Evolutionary conservation across 164 flowering plant species (phyloP).

Genomic region (Vitis riparia): DNA sequence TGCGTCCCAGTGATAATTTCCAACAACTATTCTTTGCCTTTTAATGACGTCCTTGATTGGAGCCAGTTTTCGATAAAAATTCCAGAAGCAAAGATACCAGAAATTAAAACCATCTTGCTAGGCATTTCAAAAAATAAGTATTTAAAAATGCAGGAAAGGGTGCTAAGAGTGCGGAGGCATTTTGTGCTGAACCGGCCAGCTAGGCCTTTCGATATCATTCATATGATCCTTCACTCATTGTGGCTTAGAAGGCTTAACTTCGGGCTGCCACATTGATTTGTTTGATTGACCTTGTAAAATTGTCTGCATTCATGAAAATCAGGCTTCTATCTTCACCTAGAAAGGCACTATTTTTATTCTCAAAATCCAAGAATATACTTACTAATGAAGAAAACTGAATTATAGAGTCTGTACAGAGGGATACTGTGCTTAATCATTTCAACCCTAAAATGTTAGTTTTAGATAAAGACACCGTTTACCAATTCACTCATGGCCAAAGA

Average conservation of each 20-base stretch:
- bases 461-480: no score
- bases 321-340: no score
- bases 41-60: slow-evolving; percentile 10
- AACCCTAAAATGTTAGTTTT: no score
- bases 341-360: no score
- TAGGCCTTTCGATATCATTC: slow-evolving; percentile 11
- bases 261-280: neutral
- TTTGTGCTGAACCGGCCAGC: slow-evolving; percentile 13
- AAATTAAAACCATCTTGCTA: slow-evolving; percentile 6
- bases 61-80: neutral
- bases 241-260: slow-evolving; percentile 17
- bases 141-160: slow-evolving; percentile 5
- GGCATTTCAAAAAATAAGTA: neutral
- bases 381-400: no score
- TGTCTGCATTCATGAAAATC: no score
- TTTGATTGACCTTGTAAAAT: no score
- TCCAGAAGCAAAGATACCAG: slow-evolving; percentile 3
- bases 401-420: no score
- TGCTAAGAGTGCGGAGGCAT: slow-evolving; percentile 9
- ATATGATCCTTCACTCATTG: slow-evolving; percentile 15
- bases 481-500: no score
- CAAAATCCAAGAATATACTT: no score
- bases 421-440: no score
- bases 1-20: slow-evolving; percentile 6
- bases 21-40: slow-evolving; percentile 2